These are phyloP conservation scores for Leucocoprinus leucothites DNA, from an alignment of 768 basidiomycete genomes.

Conservation along the genomic window DNA sequence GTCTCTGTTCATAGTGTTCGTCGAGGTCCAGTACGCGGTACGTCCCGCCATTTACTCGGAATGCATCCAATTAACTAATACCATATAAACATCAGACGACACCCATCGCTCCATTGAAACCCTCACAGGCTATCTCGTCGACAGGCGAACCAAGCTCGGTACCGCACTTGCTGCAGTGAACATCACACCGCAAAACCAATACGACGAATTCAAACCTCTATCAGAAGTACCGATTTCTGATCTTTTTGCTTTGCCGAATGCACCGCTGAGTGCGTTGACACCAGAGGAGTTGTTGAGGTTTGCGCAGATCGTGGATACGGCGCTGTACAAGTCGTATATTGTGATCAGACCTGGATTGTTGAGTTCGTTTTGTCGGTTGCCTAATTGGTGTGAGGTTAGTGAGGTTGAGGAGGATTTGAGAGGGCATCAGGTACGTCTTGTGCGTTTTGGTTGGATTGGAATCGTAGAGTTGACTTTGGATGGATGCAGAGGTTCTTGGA, in stretches of 20 bases:
- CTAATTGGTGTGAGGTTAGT: constrained; percentile 97
- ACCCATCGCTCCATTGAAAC: constrained; percentile 78
- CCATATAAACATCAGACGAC: constrained; percentile 39
- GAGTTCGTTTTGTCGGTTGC: constrained; percentile 82
- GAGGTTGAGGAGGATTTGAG: constrained; percentile 74
- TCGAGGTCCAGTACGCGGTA: constrained; percentile 32
- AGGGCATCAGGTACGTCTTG: constrained; percentile 58
- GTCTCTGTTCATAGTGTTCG: constrained; percentile 43
- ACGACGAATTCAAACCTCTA: constrained; percentile 64
- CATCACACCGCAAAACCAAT: constrained; percentile 64
- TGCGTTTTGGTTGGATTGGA: constrained; percentile 15
- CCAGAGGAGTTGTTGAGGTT: constrained; percentile 85
- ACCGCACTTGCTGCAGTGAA: constrained; percentile 70
- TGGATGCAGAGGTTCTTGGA: constrained; percentile 80
- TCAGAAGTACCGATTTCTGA: constrained; percentile 73
- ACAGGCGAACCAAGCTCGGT: constrained; percentile 82
- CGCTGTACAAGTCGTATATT: constrained; percentile 90
- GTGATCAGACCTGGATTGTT: constrained; percentile 77
- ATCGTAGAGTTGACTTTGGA: constrained; percentile 1
- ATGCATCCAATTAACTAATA: neutral
- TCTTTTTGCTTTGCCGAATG: constrained; percentile 75
- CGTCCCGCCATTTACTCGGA: constrained; percentile 3
- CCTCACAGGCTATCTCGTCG: constrained; percentile 82
- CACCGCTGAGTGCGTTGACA: constrained; percentile 65
- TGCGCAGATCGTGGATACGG: constrained; percentile 94